A percentile compares a stretch with the other conserved stretches of the same genome.
phyloP scores from a whole-genome alignment of 2,329 filamentous ascomycete species.

The Cladosporium sp. region DNA sequence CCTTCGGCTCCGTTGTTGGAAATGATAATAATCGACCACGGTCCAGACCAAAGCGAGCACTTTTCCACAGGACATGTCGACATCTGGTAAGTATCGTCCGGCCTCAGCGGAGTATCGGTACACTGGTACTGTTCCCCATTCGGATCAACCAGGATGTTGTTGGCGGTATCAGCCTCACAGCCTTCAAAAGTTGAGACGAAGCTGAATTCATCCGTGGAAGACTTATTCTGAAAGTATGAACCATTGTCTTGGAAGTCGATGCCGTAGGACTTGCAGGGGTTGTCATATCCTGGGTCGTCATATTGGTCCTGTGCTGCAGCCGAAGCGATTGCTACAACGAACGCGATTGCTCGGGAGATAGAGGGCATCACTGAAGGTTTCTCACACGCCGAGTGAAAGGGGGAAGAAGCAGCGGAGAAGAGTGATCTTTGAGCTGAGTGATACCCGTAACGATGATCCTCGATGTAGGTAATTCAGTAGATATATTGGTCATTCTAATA shows the following conservation, averaged over 20 bases:
- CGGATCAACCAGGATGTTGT: conserved; percentile 41
- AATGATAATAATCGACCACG: conserved; percentile 42
- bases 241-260: conserved; percentile 41
- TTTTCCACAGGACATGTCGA: conserved; percentile 31
- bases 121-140: conserved; percentile 39
- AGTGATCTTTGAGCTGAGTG: no score
- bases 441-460: no score
- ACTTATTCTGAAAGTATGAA: conserved; percentile 43
- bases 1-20: conserved; percentile 39
- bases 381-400: no score
- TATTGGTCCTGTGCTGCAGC: conserved; percentile 1
- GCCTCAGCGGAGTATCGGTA: conserved; percentile 37
- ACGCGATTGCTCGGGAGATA: not conserved
- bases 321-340: not conserved
- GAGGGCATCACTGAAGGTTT: not conserved
- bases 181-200: conserved; percentile 42
- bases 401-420: no score
- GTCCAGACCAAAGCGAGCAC: conserved; percentile 38
- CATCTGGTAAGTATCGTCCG: conserved; percentile 24
- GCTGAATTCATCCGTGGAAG: conserved; percentile 39
- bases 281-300: not conserved
- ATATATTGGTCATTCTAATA: no score
- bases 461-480: no score
- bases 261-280: conserved; percentile 27
- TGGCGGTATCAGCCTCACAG: conserved; percentile 37